Base-by-base conservation (phyloP, 306 rosid genomes). In the Castanea crenata region DNA sequence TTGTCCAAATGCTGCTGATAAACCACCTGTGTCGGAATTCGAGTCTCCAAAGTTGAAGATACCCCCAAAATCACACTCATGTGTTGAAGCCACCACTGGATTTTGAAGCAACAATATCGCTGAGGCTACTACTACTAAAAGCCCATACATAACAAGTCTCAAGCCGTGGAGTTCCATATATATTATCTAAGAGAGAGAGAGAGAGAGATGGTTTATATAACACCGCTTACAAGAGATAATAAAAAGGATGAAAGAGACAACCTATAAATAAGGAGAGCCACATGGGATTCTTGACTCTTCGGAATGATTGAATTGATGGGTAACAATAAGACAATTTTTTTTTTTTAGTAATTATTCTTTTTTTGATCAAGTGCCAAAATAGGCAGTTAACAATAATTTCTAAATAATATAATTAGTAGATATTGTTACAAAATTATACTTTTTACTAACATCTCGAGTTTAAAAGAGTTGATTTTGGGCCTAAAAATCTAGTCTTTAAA, bases 21-120 rank as follows among this genome's bases (percentile, higher is more conserved):
- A 88, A 32, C 98, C 97, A 9, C 98, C 98, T 0, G 98, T 94
- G 91, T 92, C 97, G 18, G 98, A 94, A 82, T 94, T 94, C 2
- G 97, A 92, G 80, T 94, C 93, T 2, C 98, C 98, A 16, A 91
- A 94, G 88, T 92, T 94, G 86, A 89, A 92, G n/a, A 94, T 78
- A 5, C 94, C 98, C 4, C 93, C 92, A 55, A 92, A 94, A 13
- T 91, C 20, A 73, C 98, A 94, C 3, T 83, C 20, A 2, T 83
- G 25, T 7, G 57, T 74, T 29, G 72, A 57, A 32, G 59, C n/a
- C 34, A 77, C 77, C 8, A 20, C 29, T 78, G 85, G 61, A 46
- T 73, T 32, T 56, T 78, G 75, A 35, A 79, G 71, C 62, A 79
- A 20, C 62, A 81, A 18, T 38, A 19, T 51, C 49, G 84, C 27